Conservation (phyloP, 2,329 filamentous ascomycete genomes). For the Pseudocercospora eumusae region DNA sequence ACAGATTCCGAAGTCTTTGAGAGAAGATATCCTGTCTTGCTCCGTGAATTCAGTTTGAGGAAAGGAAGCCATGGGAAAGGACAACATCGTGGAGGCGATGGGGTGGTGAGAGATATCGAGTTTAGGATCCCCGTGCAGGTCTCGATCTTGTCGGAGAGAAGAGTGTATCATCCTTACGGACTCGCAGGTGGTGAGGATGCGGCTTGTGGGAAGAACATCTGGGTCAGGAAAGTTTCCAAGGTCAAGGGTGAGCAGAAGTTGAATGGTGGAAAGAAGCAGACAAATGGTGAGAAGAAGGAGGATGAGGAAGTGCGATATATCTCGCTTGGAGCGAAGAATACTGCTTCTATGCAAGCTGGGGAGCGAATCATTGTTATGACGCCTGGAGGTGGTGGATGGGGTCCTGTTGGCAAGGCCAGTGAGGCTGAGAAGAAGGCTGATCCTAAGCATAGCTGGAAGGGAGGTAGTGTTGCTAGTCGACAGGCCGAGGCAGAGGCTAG, state of each 20-base stretch:
- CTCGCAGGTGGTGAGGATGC: constrained; percentile 80
- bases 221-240: constrained; percentile 69
- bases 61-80: constrained; percentile 65
- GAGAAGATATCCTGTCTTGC: constrained; percentile 71
- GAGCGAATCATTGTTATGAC: constrained; percentile 77
- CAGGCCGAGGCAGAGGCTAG: constrained; percentile 56
- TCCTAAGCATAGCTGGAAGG: constrained; percentile 60
- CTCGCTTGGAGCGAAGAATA: constrained; percentile 78
- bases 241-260: constrained; percentile 34
- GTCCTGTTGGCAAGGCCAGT: constrained; percentile 60
- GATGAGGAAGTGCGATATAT: constrained; percentile 56
- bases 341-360: constrained; percentile 71
- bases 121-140: constrained; percentile 77
- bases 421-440: constrained; percentile 53
- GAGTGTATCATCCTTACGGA: constrained; percentile 78
- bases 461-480: constrained; percentile 59
- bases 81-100: constrained; percentile 70
- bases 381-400: constrained; percentile 79
- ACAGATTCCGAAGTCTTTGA: constrained; percentile 81
- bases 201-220: constrained; percentile 78
- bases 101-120: constrained; percentile 76
- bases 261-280: constrained; percentile 19
- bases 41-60: constrained; percentile 69
- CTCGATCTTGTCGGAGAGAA: constrained; percentile 73
- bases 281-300: constrained; percentile 18